Conservation (phyloP, 2,329 filamentous ascomycete genomes). For the Exophiala sp. region DNA sequence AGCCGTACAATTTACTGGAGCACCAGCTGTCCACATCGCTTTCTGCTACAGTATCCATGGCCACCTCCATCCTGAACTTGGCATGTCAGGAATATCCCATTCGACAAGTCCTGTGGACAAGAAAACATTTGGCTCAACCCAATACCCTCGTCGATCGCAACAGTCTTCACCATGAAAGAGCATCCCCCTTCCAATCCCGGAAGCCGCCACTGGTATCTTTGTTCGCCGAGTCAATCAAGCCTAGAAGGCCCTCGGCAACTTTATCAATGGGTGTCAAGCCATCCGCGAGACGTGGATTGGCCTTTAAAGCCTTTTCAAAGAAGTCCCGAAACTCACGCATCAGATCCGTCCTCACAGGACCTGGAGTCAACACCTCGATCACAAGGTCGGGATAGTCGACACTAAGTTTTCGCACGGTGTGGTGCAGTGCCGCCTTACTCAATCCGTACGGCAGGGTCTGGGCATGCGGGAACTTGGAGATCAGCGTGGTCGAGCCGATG, state of each 20-base stretch:
- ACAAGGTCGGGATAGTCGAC: conserved; percentile 7
- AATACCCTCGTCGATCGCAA: background rate
- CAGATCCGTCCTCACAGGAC: conserved; percentile 9
- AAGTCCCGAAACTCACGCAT: background rate
- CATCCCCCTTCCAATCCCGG: conserved; percentile 8
- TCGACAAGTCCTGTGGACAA: no score
- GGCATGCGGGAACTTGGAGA: background rate
- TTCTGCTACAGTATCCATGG: no score
- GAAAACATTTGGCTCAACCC: no score
- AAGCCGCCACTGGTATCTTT: conserved; percentile 8
- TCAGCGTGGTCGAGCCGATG: conserved; percentile 13
- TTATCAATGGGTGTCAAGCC: conserved; percentile 1
- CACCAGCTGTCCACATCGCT: no score
- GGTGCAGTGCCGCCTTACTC: conserved; percentile 12
- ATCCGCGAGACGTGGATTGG: conserved; percentile 1
- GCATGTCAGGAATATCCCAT: no score
- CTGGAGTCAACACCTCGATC: conserved; percentile 7
- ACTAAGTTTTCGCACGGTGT: conserved; percentile 6
- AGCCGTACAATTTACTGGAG: no score
- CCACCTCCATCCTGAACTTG: no score
- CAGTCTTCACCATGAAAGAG: conserved; percentile 1
- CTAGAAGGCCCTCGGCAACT: background rate
- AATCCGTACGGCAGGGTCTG: conserved; percentile 6
- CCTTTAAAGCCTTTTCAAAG: conserved; percentile 1
- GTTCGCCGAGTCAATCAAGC: background rate